phyloP scores from a whole-genome alignment of 345 rosid species.

The Trapa bicornis region DNA sequence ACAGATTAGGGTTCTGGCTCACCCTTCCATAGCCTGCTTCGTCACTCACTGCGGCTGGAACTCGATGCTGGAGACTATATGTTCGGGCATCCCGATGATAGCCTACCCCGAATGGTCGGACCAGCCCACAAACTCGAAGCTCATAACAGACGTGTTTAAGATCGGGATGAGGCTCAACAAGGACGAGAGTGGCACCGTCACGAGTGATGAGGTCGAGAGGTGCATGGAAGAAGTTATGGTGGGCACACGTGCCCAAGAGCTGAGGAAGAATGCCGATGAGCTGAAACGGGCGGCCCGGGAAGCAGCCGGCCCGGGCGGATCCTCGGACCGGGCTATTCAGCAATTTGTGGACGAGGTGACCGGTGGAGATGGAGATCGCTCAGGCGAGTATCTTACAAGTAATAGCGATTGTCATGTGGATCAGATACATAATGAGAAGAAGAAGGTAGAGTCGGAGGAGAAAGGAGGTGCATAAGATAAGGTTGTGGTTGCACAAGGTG shows the following conservation, averaged over 20 bases:
- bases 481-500: too few species aligned
- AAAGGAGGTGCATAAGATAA: too few species aligned
- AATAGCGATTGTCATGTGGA: not conserved
- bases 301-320: conserved; percentile 62
- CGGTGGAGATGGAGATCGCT: not conserved
- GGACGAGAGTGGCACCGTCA: conserved; percentile 15
- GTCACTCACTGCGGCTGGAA: conserved; percentile 57
- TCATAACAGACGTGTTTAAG: conserved; percentile 27
- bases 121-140: conserved; percentile 46
- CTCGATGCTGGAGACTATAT: conserved; percentile 28
- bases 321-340: conserved; percentile 42
- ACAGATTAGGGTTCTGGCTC: conserved; percentile 30
- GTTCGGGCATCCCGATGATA: conserved; percentile 33
- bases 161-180: conserved; percentile 26
- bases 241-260: conserved; percentile 30
- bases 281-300: conserved; percentile 50
- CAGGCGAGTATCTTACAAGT: not conserved
- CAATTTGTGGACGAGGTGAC: conserved; percentile 47
- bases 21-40: conserved; percentile 30
- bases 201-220: conserved; percentile 20
- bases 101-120: conserved; percentile 43
- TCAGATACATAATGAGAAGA: not conserved
- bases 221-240: conserved; percentile 23
- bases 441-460: too few species aligned
- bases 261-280: conserved; percentile 43